phyloP scores from a whole-genome alignment of 2,329 filamentous ascomycete genomes.

The Colletotrichum neosansevieriae region DNA sequence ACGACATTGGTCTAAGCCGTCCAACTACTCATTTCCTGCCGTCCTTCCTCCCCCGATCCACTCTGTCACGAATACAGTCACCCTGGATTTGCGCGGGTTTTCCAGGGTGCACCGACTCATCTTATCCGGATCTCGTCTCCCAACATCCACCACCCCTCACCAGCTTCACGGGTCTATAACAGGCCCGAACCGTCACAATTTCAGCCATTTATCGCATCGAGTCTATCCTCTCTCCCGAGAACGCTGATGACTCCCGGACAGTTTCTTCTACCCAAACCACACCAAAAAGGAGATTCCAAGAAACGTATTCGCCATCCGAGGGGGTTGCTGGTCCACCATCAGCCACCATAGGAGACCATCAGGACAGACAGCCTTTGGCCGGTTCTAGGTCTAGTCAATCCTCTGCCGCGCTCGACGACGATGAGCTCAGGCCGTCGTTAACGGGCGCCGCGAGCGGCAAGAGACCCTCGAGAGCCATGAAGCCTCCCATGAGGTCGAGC shows the following conservation, averaged over 20 bases:
- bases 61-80: constrained; percentile 22
- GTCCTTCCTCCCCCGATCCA: constrained; percentile 28
- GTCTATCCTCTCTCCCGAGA: constrained; percentile 63
- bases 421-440: constrained; percentile 43
- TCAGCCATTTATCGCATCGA: constrained; percentile 63
- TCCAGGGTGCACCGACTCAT: constrained; percentile 29
- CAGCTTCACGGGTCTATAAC: constrained; percentile 49
- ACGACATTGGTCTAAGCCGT: constrained; percentile 16
- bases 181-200: constrained; percentile 62
- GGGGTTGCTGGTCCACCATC: constrained; percentile 43
- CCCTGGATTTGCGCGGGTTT: constrained; percentile 24
- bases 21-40: constrained; percentile 22
- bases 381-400: constrained; percentile 36
- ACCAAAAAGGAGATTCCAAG: constrained; percentile 53
- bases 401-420: constrained; percentile 44
- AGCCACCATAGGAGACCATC: constrained; percentile 36
- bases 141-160: constrained; percentile 20
- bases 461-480: constrained; percentile 58
- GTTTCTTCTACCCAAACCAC: constrained; percentile 47
- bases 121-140: constrained; percentile 15
- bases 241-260: constrained; percentile 52
- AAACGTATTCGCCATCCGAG: constrained; percentile 49
- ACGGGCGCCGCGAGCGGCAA: constrained; percentile 42
- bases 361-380: constrained; percentile 43
- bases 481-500: constrained; percentile 76